These are phyloP conservation scores for Alternaria brassicae DNA, from an alignment of 2,329 filamentous ascomycete species.

Conservation along the genomic window DNA sequence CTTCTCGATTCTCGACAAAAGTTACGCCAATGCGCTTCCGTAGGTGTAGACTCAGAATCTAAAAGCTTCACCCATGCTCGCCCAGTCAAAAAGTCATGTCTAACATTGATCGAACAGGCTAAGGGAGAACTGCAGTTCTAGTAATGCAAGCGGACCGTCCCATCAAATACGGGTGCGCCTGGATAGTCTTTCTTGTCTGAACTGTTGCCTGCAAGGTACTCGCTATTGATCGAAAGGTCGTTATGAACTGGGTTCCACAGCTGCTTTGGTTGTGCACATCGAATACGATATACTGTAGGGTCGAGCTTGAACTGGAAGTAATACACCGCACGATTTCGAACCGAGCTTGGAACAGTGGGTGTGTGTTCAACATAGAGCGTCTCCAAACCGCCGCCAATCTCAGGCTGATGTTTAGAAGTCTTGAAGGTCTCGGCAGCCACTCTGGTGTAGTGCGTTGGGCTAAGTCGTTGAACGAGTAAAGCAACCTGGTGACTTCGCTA, in stretches of 20 bases:
- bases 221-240: background rate
- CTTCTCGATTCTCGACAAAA: no score
- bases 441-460: background rate
- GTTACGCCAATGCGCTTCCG: no score
- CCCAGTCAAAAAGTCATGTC: no score
- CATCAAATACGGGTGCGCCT: no score
- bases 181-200: no score
- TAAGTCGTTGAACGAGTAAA: background rate
- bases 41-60: no score
- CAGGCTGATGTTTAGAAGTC: background rate
- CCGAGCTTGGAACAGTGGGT: background rate
- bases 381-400: no score
- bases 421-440: background rate
- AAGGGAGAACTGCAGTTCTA: no score
- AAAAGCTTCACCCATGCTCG: no score
- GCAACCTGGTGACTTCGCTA: constrained; percentile 5
- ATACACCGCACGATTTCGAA: background rate
- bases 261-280: background rate
- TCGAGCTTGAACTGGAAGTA: background rate
- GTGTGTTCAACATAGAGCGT: background rate
- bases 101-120: no score
- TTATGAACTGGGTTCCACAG: background rate
- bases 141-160: no score
- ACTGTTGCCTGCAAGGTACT: background rate
- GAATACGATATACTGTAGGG: background rate